Conservation (phyloP, 2,329 filamentous ascomycete species). For the Colletotrichum ledebouriae region DNA sequence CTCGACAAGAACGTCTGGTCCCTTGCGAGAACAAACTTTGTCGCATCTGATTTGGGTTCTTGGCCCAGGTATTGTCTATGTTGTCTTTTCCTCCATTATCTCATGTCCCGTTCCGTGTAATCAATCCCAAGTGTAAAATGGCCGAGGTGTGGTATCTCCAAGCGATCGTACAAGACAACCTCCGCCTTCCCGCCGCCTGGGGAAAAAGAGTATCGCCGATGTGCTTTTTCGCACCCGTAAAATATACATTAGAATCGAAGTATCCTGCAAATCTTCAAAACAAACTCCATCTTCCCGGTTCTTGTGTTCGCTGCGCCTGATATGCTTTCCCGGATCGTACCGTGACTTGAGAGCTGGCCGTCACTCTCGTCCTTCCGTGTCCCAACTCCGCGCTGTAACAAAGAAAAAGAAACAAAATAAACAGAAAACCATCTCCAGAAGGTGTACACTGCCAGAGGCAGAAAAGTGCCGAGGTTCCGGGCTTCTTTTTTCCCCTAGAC, state of each 20-base stretch:
- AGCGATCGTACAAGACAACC: conserved; percentile 29
- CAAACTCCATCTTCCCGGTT: conserved; percentile 41
- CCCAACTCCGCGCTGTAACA: conserved; percentile 43
- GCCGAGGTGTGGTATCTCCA: conserved; percentile 33
- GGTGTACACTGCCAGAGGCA: conserved; percentile 6
- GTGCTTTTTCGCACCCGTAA: conserved; percentile 25
- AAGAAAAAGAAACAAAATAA: conserved; percentile 24
- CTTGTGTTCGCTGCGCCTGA: conserved; percentile 36
- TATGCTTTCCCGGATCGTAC: conserved; percentile 24
- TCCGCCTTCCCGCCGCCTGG: too few species aligned
- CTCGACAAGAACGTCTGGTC: not conserved
- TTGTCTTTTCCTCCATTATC: conserved; percentile 29
- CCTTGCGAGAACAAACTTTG: conserved; percentile 7
- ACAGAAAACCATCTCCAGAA: conserved; percentile 26
- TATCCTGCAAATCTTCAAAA: not conserved
- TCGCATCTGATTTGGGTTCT: conserved; percentile 22
- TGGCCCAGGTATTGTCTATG: conserved; percentile 42
- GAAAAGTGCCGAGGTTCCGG: conserved; percentile 6
- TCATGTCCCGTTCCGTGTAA: conserved; percentile 6
- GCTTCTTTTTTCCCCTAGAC: conserved; percentile 17
- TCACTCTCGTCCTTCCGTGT: conserved; percentile 17
- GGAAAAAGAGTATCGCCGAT: not conserved
- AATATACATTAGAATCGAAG: conserved; percentile 36
- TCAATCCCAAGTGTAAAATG: conserved; percentile 2
- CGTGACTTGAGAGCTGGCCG: conserved; percentile 5